Percentiles rank a stretch among this genome's conserved stretches.
These are phyloP conservation scores for Teunomyces kruisii DNA, from an alignment of 805 yeast genomes.

Conservation along the genomic window DNA sequence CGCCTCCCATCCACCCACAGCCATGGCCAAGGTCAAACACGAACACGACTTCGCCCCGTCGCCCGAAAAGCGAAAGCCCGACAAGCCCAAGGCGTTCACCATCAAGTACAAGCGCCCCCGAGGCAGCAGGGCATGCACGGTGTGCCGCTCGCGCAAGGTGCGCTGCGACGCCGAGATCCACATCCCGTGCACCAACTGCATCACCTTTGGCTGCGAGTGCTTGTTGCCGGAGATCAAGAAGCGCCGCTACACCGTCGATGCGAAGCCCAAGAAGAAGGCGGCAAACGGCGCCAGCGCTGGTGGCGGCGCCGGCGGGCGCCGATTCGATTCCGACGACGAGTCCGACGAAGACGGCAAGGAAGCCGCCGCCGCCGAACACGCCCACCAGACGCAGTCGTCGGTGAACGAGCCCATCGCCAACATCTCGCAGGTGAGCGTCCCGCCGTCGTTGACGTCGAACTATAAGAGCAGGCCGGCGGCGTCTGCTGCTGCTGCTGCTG, in stretches of 20 bases:
- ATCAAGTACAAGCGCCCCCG: conserved; percentile 54
- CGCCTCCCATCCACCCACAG: background rate
- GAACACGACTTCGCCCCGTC: conserved; percentile 8
- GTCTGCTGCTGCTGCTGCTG: too few relatives aligned
- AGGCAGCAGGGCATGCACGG: conserved; percentile 70
- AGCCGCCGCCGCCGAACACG: background rate
- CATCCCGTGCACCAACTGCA: conserved; percentile 61
- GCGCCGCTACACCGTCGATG: conserved; percentile 27
- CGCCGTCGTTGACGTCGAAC: conserved; percentile 43
- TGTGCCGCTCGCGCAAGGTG: conserved; percentile 79
- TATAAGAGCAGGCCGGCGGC: conserved; percentile 38
- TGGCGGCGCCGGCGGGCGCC: background rate
- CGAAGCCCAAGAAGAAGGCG: conserved; percentile 14
- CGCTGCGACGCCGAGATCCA: conserved; percentile 68
- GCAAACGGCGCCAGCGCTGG: background rate
- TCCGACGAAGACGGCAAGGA: conserved; percentile 3
- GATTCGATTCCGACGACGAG: background rate
- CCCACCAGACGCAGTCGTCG: background rate
- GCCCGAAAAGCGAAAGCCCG: conserved; percentile 7
- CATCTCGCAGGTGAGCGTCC: conserved; percentile 41
- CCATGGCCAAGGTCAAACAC: conserved; percentile 16
- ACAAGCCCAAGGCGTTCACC: conserved; percentile 44
- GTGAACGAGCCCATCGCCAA: conserved; percentile 39
- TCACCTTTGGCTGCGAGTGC: conserved; percentile 72
- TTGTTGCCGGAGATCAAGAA: conserved; percentile 60